Evolutionary conservation across 805 yeast genomes (phyloP).

Genomic region (Monosporozyma siamensis): DNA sequence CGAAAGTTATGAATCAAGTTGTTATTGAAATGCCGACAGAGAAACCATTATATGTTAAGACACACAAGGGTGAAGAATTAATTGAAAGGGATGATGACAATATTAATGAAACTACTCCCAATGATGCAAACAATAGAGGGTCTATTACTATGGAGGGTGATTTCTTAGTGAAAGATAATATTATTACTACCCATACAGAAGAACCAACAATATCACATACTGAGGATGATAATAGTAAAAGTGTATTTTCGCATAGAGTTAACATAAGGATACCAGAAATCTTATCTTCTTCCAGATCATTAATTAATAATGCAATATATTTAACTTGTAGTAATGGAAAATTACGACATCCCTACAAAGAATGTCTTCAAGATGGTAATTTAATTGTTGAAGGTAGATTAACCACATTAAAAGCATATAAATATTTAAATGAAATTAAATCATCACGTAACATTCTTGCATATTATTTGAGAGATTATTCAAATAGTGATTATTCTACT

Average conservation of each 20-base stretch:
- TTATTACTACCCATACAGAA: background rate
- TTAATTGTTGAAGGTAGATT: slow-evolving; percentile 29
- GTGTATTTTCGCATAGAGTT: background rate
- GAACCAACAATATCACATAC: background rate
- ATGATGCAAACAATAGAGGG: slow-evolving; percentile 4
- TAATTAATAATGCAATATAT: slow-evolving; percentile 1
- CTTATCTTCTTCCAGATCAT: background rate
- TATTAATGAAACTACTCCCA: slow-evolving; percentile 11
- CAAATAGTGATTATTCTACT: slow-evolving; percentile 16
- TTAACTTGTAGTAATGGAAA: slow-evolving; percentile 1
- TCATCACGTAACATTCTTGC: slow-evolving; percentile 14
- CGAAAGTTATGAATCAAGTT: slow-evolving; percentile 57
- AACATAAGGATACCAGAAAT: background rate
- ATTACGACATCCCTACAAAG: slow-evolving; percentile 8
- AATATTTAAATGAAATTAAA: slow-evolving; percentile 17
- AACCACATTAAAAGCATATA: slow-evolving; percentile 17
- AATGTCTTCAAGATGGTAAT: slow-evolving; percentile 29
- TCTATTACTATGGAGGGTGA: background rate
- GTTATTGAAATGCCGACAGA: slow-evolving; percentile 48
- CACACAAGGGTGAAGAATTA: slow-evolving; percentile 85
- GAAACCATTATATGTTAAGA: slow-evolving; percentile 60
- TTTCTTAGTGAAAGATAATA: background rate
- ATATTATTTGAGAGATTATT: slow-evolving; percentile 12
- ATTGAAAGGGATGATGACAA: slow-evolving; percentile 42
- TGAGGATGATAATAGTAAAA: too few relatives aligned